Percentiles rank a stretch among this genome's conserved stretches.
phyloP scores from a whole-genome alignment of 2,329 filamentous ascomycete species.

The Colletotrichum chlorophyti region DNA sequence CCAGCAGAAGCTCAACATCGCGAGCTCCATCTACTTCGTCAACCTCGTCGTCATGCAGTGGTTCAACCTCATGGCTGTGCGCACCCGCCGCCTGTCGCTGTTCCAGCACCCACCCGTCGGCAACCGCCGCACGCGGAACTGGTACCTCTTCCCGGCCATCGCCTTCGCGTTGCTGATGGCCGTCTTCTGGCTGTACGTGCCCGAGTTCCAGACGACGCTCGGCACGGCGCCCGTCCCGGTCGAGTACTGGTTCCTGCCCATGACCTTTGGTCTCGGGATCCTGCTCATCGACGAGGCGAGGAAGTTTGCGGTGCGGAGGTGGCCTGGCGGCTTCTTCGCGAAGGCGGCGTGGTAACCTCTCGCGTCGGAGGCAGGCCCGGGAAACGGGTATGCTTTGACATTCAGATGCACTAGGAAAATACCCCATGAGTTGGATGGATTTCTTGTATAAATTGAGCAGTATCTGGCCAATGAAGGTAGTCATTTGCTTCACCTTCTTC shows the following conservation, averaged over 20 bases:
- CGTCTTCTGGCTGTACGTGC: conserved; percentile 74
- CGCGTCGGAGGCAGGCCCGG: too few relatives aligned
- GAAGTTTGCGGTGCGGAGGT: conserved; percentile 54
- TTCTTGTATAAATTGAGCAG: not conserved
- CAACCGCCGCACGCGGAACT: conserved; percentile 70
- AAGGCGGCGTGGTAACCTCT: conserved; percentile 53
- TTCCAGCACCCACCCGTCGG: conserved; percentile 76
- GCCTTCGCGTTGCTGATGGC: conserved; percentile 72
- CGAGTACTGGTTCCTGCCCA: conserved; percentile 79
- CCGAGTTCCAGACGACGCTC: conserved; percentile 66
- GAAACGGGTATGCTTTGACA: not conserved
- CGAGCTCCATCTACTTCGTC: conserved; percentile 79
- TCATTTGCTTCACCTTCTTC: not conserved
- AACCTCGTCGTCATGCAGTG: conserved; percentile 84
- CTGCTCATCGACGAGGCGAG: conserved; percentile 59
- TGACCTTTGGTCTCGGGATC: conserved; percentile 69
- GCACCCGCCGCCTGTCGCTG: conserved; percentile 70
- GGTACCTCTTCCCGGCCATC: conserved; percentile 74
- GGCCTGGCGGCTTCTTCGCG: conserved; percentile 51
- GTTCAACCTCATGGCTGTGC: conserved; percentile 76
- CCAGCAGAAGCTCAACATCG: conserved; percentile 63
- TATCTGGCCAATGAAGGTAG: not conserved
- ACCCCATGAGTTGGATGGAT: not conserved
- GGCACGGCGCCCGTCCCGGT: conserved; percentile 69
- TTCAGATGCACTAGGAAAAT: not conserved